phyloP scores from a whole-genome alignment of 768 basidiomycete genomes.

The Zangia roseola region DNA sequence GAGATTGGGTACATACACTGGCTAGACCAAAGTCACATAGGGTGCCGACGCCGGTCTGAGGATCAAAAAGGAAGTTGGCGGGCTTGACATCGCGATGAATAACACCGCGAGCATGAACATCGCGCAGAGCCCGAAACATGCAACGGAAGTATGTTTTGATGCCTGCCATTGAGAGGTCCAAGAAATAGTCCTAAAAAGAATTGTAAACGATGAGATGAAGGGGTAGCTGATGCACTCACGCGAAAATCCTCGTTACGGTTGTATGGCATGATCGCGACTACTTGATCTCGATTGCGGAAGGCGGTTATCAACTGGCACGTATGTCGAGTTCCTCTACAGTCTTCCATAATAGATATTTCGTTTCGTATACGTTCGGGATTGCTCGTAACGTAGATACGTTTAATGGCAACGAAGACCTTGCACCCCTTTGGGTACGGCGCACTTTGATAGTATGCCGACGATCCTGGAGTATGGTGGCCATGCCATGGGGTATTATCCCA shows the following conservation, averaged over 20 bases:
- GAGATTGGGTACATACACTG: constrained; percentile 55
- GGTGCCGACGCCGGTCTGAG: constrained; percentile 76
- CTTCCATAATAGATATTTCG: constrained; percentile 88
- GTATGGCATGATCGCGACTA: constrained; percentile 93
- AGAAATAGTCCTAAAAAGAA: constrained; percentile 68
- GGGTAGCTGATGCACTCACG: constrained; percentile 46
- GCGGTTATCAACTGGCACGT: constrained; percentile 94
- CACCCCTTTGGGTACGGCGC: constrained; percentile 37
- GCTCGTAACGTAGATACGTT: constrained; percentile 96
- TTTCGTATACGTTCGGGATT: constrained; percentile 90
- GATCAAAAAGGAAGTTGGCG: constrained; percentile 95
- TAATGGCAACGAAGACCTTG: constrained; percentile 86
- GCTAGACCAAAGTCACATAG: constrained; percentile 96
- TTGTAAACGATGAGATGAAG: constrained; percentile 7
- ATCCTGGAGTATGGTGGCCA: constrained; percentile 57
- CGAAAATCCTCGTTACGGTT: constrained; percentile 91
- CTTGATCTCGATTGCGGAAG: constrained; percentile 87
- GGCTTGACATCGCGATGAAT: constrained; percentile 98
- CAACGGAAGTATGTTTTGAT: constrained; percentile 88
- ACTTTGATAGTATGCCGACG: constrained; percentile 67
- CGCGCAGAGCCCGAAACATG: constrained; percentile 85
- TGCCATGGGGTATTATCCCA: constrained; percentile 79
- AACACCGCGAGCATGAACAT: constrained; percentile 82
- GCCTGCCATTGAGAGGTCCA: constrained; percentile 65
- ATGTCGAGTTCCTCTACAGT: constrained; percentile 80